Evolutionary conservation across 2,329 filamentous ascomycete species (phyloP), one percentile per base, ranked within the genome.

Genomic region (Fusarium scirpi): DNA sequence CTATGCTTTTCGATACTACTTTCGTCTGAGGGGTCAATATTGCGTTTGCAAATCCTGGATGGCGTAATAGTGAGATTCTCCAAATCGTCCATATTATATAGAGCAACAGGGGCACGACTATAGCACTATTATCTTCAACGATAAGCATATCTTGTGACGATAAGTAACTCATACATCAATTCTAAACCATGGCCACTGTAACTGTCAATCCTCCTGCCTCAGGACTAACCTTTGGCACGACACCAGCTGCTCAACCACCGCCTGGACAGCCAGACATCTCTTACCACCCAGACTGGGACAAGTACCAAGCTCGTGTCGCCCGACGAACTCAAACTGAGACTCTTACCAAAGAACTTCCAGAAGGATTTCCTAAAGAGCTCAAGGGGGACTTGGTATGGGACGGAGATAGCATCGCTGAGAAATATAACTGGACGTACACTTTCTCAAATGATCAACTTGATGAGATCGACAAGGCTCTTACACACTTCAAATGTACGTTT

Each of bases 181-280:
- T 18, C 1, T 13, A 16, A 32, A 32, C 2, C 29, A 49, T 49
- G 47, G 47, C 47, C 7, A 32, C 47, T 32, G 47, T 22, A n/a
- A 30, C 47, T 24, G 6, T 24, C 29, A 24, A 29, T 24, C 47
- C 29, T 34, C 47, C 47, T 16, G 27, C 20, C 8, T 49, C 47
- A n/a, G 47, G 27, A 11, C 20, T 30, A 49, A 32, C 47, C 7
- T 49, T 49, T 49, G 29, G 16, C 13, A 49, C 57, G 8, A 62
- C 52, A 3, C 40, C 69, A 5, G 58, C 58, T 0, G 67, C 67
- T 4, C 53, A 59, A 3, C 52, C 57, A 6, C 67, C 62, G 8
- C 62, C 67, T 1, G 67, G 68, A 8, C 68, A 71, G 5, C 68
- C 68, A 3, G 64, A 71, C 15, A 71, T 71, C 5, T 11, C 56